phyloP scores from a whole-genome alignment of 2,329 filamentous ascomycete species.

The Diaporthe amygdali region DNA sequence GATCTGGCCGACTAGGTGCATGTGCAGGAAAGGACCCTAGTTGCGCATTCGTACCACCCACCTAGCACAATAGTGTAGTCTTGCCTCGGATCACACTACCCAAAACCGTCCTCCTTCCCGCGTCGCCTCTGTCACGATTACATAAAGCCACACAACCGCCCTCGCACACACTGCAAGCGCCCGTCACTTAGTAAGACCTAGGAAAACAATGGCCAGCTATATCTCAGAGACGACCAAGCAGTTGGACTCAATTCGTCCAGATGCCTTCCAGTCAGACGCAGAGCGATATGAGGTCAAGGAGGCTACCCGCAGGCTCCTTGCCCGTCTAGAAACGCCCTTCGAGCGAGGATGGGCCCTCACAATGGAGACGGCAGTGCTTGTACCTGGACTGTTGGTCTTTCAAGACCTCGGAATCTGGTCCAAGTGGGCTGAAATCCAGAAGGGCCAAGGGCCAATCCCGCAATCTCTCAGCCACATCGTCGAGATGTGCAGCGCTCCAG shows the following conservation, averaged over 20 bases:
- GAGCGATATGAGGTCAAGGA: background rate
- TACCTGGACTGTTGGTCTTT: slow-evolving; percentile 35
- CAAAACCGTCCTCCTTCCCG: background rate
- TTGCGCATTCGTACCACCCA: background rate
- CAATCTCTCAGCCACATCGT: slow-evolving; percentile 36
- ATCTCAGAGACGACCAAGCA: background rate
- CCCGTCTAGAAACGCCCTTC: slow-evolving; percentile 35
- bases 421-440: slow-evolving; percentile 31
- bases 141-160: background rate
- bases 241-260: background rate
- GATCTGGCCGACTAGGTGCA: background rate
- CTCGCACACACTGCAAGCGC: background rate
- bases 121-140: background rate
- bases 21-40: background rate
- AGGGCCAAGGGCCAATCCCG: slow-evolving; percentile 30
- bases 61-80: background rate
- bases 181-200: background rate
- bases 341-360: slow-evolving; percentile 38
- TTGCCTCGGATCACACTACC: background rate
- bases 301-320: slow-evolving; percentile 2
- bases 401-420: slow-evolving; percentile 39
- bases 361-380: slow-evolving; percentile 36
- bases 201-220: background rate
- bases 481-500: slow-evolving; percentile 28
- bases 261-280: background rate